These are phyloP conservation scores for Daedaleopsis nitida DNA, from an alignment of 768 basidiomycete genomes.

Conservation along the genomic window DNA sequence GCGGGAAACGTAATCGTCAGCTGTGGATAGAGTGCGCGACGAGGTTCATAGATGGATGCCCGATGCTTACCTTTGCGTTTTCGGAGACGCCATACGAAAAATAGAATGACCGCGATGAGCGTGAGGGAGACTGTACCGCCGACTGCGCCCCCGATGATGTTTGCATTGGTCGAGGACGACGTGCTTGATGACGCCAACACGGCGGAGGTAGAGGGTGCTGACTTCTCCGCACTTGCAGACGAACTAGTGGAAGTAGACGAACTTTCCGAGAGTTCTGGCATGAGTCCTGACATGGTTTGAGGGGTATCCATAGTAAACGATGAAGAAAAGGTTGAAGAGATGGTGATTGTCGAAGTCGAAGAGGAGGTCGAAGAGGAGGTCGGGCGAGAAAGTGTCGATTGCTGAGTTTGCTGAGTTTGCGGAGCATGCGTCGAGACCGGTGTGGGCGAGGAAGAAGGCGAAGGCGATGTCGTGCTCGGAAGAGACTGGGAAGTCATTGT, in stretches of 20 bases:
- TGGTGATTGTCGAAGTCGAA: no score
- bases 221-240: no score
- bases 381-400: no score
- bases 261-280: no score
- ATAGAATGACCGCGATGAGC: not conserved
- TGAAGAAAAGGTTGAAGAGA: no score
- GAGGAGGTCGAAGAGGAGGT: no score
- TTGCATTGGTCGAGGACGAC: not conserved
- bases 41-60: not conserved
- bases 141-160: conserved; percentile 1
- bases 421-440: no score
- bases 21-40: not conserved
- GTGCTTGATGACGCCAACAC: not conserved
- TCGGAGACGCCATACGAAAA: not conserved
- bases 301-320: not conserved
- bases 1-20: not conserved
- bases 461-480: no score
- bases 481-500: not conserved
- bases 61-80: not conserved
- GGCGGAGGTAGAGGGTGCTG: not conserved
- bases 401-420: no score
- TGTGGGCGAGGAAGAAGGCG: no score
- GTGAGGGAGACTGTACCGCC: not conserved
- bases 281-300: no score
- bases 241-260: no score